A percentile compares a stretch with the other conserved stretches of the same genome.
phyloP scores from a whole-genome alignment of 257 asterid species.

The Solanum verrucosum region DNA sequence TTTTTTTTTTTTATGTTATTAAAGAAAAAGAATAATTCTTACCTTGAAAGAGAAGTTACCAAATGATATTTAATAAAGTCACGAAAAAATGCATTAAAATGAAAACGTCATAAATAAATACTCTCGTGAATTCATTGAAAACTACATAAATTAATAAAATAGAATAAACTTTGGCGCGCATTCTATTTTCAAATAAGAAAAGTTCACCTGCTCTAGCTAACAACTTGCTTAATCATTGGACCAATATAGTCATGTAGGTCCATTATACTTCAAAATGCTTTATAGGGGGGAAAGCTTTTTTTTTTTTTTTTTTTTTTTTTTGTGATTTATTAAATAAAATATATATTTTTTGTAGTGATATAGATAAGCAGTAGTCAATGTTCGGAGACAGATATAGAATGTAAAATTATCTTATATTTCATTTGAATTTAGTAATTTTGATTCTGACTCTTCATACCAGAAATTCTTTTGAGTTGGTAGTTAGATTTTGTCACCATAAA shows the following conservation, averaged over 20 bases:
- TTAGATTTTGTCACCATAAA: neutral
- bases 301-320: neutral
- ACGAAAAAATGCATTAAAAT: neutral
- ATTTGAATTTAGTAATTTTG: neutral
- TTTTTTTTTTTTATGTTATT: neutral
- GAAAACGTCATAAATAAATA: neutral
- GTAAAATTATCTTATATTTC: neutral
- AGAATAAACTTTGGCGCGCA: neutral
- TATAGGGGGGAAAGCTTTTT: neutral
- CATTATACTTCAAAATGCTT: neutral
- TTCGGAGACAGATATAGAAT: neutral
- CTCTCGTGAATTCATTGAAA: neutral
- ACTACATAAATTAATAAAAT: neutral
- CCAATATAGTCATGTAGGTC: neutral
- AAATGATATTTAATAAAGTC: neutral
- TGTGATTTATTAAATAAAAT: neutral
- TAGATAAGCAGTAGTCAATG: neutral
- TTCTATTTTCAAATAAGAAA: neutral
- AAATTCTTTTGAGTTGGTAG: neutral
- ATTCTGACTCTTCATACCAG: neutral
- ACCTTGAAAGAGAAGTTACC: neutral
- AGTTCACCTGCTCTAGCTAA: neutral
- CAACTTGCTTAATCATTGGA: neutral
- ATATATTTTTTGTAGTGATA: neutral
- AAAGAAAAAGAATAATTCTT: neutral